Evolutionary conservation across 768 basidiomycete species (phyloP).

Genomic region (Sarcodon aspratus): DNA sequence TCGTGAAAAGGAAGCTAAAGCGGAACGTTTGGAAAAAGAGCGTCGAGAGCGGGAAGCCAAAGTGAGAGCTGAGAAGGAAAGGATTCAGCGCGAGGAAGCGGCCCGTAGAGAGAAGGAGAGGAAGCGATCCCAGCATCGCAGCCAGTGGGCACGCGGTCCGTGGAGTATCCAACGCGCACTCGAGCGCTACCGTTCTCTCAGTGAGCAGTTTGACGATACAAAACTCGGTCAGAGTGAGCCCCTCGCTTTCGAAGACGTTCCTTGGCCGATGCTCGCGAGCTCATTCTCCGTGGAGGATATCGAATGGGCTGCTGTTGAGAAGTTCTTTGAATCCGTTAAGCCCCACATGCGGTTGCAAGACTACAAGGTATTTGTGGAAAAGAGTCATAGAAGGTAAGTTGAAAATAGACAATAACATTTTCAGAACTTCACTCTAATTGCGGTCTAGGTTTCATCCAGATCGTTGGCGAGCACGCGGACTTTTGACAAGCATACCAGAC

Average conservation of each 20-base stretch:
- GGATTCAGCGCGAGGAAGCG: conserved; percentile 24
- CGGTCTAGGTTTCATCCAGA: conserved; percentile 60
- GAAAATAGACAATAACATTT: background rate
- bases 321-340: conserved; percentile 50
- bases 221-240: conserved; percentile 42
- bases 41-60: conserved; percentile 17
- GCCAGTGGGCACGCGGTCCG: conserved; percentile 42
- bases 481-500: conserved; percentile 47
- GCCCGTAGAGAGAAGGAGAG: conserved; percentile 25
- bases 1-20: conserved; percentile 15
- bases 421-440: conserved; percentile 2
- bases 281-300: conserved; percentile 51
- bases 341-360: conserved; percentile 45
- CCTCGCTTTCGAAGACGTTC: conserved; percentile 50
- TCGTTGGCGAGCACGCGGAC: conserved; percentile 58
- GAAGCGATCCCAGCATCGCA: conserved; percentile 21
- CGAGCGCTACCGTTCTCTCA: conserved; percentile 52
- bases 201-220: conserved; percentile 51
- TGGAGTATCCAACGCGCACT: conserved; percentile 63
- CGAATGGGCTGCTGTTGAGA: conserved; percentile 60
- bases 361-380: conserved; percentile 55
- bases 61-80: conserved; percentile 18
- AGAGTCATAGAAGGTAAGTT: conserved; percentile 39
- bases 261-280: conserved; percentile 61
- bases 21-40: conserved; percentile 13